Evolutionary conservation across 202 grass and related monocot genomes (phyloP), one percentile per base, ranked within the genome.

Genomic region (Elaeis oleifera): DNA sequence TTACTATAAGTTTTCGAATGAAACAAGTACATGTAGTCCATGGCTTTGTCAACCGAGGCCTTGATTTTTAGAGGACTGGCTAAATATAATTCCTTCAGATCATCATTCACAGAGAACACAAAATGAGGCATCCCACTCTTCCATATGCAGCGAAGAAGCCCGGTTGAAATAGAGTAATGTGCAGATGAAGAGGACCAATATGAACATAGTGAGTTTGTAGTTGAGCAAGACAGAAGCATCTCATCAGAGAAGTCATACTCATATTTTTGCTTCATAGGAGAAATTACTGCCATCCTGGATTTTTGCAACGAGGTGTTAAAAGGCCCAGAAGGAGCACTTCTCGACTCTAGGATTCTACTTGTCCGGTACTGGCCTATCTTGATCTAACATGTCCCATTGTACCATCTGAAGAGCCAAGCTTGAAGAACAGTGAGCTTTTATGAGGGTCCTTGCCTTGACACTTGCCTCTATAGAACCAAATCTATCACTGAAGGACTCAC

Each of bases 11-110:
- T 83, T 2, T 67, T 57, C 22, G 76, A 70, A 20, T 87, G 75
- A 63, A 99, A 73, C 58, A 92, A 9, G 44, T 99, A 99, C 51
- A 99, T 53, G 0, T 77, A 89, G 59, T 94, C 82, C 11, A 80
- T 28, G 28, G 69, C 72, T 54, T 62, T 77, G 61, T 78, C 52
- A 22, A 56, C 62, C 3, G 32, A 26, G 1, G 70, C 66, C 26
- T 59, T 79, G 18, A 79, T 27, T 69, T 74, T 84, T 56, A 73
- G 23, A 67, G 77, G 82, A 20, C 52, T 89, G 23, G 85, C 80
- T 19, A 82, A 58, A 79, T 84, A 94, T 50, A 73, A 51, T 6
- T 69, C 69, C 21, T 66, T 51, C 23, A 72, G 79, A 70, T 76
- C 58, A 51, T 92, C 24, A 13, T 31, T 78, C 17, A 81, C 29